phyloP scores from a whole-genome alignment of 2,329 filamentous ascomycete genomes.

The Achaetomium macrosporum region DNA sequence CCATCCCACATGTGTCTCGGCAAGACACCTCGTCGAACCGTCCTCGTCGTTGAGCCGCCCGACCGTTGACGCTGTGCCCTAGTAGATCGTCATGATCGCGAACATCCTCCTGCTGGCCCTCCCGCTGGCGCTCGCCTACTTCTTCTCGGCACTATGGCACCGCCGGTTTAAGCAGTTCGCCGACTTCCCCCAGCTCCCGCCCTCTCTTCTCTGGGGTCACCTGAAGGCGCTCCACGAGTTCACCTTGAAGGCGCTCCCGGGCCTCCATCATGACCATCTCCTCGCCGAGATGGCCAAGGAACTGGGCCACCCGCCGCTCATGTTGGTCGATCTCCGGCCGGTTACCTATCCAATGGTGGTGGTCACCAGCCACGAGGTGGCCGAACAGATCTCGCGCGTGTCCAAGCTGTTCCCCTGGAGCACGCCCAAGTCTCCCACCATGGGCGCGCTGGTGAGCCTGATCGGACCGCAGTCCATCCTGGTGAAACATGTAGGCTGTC shows the following conservation, averaged over 20 bases:
- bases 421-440: constrained; percentile 30
- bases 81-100: constrained; percentile 5
- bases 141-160: constrained; percentile 15
- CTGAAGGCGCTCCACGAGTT: constrained; percentile 18
- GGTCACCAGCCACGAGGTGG: constrained; percentile 30
- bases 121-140: constrained; percentile 14
- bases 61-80: neutral
- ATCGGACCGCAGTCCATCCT: constrained; percentile 25
- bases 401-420: constrained; percentile 30
- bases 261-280: constrained; percentile 21
- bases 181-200: constrained; percentile 20
- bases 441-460: constrained; percentile 25
- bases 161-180: constrained; percentile 23
- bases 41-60: no score
- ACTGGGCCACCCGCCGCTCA: constrained; percentile 30
- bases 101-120: constrained; percentile 13
- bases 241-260: constrained; percentile 1
- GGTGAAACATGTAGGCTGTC: constrained; percentile 10
- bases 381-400: constrained; percentile 34
- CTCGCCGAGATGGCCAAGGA: constrained; percentile 27
- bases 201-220: constrained; percentile 25
- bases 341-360: constrained; percentile 30
- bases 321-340: constrained; percentile 34
- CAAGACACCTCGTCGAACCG: no score
- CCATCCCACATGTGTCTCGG: no score